Conservation (phyloP, 78 protist genomes). For the Emiliania huxleyi region DNA sequence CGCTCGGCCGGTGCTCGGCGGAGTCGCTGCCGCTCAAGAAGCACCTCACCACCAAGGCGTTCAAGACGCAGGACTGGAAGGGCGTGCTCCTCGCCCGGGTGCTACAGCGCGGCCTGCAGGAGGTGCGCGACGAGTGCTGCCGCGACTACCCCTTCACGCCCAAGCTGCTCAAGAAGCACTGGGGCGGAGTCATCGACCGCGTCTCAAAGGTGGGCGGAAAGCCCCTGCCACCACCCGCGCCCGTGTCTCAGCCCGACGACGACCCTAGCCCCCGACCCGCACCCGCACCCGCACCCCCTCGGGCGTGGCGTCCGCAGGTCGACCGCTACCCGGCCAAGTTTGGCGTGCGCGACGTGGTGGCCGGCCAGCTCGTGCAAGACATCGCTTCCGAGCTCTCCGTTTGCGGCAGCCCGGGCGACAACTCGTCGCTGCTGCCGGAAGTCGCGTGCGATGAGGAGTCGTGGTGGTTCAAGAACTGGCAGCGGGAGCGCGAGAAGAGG, state of each 20-base stretch:
- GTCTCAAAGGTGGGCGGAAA: no score
- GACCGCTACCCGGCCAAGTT: not conserved
- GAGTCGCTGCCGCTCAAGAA: not conserved
- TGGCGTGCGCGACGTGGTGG: not conserved
- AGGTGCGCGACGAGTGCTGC: not conserved
- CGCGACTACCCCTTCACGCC: not conserved
- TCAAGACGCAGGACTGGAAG: not conserved
- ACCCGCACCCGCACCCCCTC: no score
- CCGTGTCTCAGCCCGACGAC: no score
- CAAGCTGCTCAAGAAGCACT: not conserved
- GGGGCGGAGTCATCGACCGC: not conserved
- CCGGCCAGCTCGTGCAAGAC: not conserved
- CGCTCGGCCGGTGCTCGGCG: not conserved
- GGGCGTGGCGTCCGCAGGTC: no score
- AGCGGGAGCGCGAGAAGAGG: not conserved
- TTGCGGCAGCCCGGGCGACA: not conserved
- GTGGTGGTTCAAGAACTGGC: not conserved
- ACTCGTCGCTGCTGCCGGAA: not conserved
- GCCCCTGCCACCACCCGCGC: no score
- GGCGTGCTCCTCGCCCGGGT: not conserved
- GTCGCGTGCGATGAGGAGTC: not conserved
- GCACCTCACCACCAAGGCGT: not conserved
- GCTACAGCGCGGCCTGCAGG: not conserved
- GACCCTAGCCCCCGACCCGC: no score
- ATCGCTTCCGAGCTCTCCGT: not conserved